Evolutionary conservation across 805 yeast genomes (phyloP), one percentile per base, ranked within the genome.

Genomic region (Ogataea saltuana): DNA sequence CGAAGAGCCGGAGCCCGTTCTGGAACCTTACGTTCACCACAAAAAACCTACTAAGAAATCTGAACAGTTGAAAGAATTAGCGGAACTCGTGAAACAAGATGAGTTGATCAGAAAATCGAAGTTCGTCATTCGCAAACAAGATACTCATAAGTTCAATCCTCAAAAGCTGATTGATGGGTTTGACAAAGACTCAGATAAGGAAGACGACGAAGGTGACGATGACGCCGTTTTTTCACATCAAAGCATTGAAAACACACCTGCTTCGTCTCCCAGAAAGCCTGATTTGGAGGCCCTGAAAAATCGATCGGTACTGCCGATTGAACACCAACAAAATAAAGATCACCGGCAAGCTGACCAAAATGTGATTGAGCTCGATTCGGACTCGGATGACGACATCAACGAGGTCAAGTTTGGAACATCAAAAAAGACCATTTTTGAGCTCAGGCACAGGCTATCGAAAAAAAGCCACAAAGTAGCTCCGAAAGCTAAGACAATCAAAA

Each of bases 81-180:
- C 38, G 2, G 49, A 51, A 23, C 33, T 53, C 18, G 46, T 53
- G 37, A 41, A 38, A 39, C 50, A 49, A 39, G 46, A 50, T 35
- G 60, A 58, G 28, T 38, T 53, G n/a, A 48, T 56, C 21, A 48
- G 48, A 18, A 51, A 50, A 13, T 41, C 52, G 1, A 44, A 33
- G 3, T 36, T 27, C 19, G 38, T 56, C 8, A 12, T 45, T 10
- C 50, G 46, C 37, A 54, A 49, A 31, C 49, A 49, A 29, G 42
- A 53, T 23, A 27, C 42, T 26, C 48, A 49, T 21, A 56, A 52
- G 31, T 61, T 61, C 21, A 48, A 46, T 18, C 56, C 58, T 9
- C 31, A 47, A 4, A 51, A 51, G 13, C 43, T 61, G 16, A 41
- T 61, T 18, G 50, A 53, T 10, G 41, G 41, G 10, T 59, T 59